Base-by-base conservation (phyloP, 2,329 filamentous ascomycete species). In the Diplodia seriata region DNA sequence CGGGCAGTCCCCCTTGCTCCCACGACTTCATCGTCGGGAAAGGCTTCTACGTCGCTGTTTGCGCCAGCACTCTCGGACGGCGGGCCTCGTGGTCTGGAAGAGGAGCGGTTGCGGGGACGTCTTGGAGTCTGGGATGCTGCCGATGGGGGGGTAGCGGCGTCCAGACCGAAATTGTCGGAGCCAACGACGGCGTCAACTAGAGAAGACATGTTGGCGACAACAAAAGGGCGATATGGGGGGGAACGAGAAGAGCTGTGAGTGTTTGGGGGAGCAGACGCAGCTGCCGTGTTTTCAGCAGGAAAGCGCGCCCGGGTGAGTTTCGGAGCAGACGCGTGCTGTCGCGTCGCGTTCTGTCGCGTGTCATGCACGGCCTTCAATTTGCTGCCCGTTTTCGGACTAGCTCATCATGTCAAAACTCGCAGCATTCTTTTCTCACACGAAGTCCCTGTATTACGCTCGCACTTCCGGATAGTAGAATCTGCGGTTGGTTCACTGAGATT, bases 1-100 rank as follows among this genome's bases (percentile, higher is more conserved):
- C 79, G 74, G 68, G 83, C 81, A n/a, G 81, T 82, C 36, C 82
- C 82, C 72, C 84, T 82, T 26, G 81, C 76, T 20, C 85, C 86
- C 14, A 88, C 85, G 4, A 89, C 79, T 71, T 89, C 86, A 73
- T 90, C 88, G 72, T 90, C 88, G 36, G 86, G 82, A 67, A 87
- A 87, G 15, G 81, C 84, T 71, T 87, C 85, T 64, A 82, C 80
- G 74, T 90, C 88, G 74, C 88, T 85, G 69, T 81, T 77, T 64
- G 81, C 77, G 70, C 81, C 83, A 15, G 81, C 82, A 76, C 83
- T 85, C 70, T 83, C 81, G 40, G 83, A 84, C 12, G 83, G 82
- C 38, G 82, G 82, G 38, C 83, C 83, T 67, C 85, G 81, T 29
- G 85, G 86, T 68, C 86, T 81, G 47, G 86, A 86, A 66, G 87